Base-by-base conservation (phyloP, 2,329 filamentous ascomycete species). In the Phoma sp. region DNA sequence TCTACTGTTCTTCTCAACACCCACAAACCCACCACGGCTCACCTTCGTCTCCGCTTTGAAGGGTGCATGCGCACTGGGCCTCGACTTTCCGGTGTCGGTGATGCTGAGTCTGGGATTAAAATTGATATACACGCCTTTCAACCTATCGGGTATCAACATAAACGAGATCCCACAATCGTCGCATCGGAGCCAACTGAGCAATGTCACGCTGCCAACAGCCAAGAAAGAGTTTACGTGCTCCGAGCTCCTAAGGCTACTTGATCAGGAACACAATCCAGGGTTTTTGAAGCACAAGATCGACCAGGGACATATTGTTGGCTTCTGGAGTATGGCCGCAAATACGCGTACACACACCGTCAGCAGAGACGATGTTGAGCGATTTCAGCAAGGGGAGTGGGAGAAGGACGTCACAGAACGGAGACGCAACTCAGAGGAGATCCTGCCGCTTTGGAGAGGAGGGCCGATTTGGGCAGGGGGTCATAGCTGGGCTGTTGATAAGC, bases 321-420 rank as follows among this genome's bases (percentile, higher is more conserved):
- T 68, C n/a, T 68, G 60, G 60, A 55, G 43, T 3, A 67, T 68
- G 63, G 56, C 65, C 3, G 63, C 62, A 1, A 40, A 55, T 25
- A 52, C 62, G 9, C 25, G 33, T 25, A 65, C 58, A 21, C 55
- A 68, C 32, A 61, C 43, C 13, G 62, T 68, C 5, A 56, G 62
- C 17, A 65, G 55, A 29, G 59, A 59, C 4, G 65, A 68, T 44
- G 57, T 68, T 7, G 56, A 63, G 43, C 39, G 56, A 6, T 68
- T 68, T 21, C 63, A 64, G 24, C 49, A 62, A 27, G 65, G 65
- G n/a, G 60, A 64, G 33, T 68, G 65, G 65, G 63, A 67, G 31
- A 47, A 31, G 17, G 38, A 35, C 6, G 55, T 68, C 13, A 40
- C 43, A 19, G 46, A 57, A 38, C 56, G 63, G 33, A 56, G 63